Base-by-base conservation (phyloP, 345 rosid species). In the Ailanthus altissimus region DNA sequence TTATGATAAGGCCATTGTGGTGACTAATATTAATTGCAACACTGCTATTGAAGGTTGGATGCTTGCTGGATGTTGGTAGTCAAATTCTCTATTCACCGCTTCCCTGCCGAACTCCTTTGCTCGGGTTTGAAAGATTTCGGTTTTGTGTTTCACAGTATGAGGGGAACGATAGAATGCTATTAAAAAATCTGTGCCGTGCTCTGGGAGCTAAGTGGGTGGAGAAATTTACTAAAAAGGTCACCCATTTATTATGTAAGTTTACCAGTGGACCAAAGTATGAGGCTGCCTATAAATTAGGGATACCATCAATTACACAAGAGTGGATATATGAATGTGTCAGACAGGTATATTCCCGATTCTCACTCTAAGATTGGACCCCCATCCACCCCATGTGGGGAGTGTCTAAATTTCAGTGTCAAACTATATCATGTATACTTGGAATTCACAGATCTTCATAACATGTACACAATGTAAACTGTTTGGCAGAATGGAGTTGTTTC, bases 21-120 rank as follows among this genome's bases (percentile, higher is more conserved):
- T 53, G 12, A 46, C 56, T 59, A 40, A 50, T 80, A 61, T 77
- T 83, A 69, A 78, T 67, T 75, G 54, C 53, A 60, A 60, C 67
- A 75, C 71, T 85, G 75, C 81, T 86, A 74, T 81, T 86, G 85
- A 79, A 96, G 98, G 97, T 75, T 83, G 94, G 92, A 80, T 81
- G 84, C 84, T 85, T 96, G 90, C 89, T 86, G 83, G 94, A 92
- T 77, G 91, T 91, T 83, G 86, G 84, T 46, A 77, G 93, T 81
- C 98, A 93, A 78, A 83, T 93, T 78, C 89, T 96, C 83, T 96
- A 89, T 89, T 90, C 99, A 36, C 98, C 98, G 68, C 94, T 96
- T 80, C 88, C 89, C 73, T 93, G 98, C 86, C 88, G 67, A 81
- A 83, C 82, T 84, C 98, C 99, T 75, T 86, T 96, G 82, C 95